phyloP scores from a whole-genome alignment of 2,329 filamentous ascomycete genomes.

The Sarocladiaceae sp. region DNA sequence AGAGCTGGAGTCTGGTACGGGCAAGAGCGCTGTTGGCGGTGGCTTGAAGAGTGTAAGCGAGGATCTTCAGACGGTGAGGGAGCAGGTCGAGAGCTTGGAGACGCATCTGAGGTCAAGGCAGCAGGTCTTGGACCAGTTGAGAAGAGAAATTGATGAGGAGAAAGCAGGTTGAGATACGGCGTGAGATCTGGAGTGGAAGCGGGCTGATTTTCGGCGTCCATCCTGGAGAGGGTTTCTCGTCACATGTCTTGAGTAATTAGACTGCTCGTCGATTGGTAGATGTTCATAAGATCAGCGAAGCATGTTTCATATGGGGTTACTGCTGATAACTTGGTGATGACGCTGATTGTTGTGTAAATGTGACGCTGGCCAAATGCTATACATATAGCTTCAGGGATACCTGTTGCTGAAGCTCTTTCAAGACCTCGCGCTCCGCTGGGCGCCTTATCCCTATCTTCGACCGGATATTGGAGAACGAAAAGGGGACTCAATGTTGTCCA shows the following conservation, averaged over 20 bases:
- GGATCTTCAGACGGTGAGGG: constrained; percentile 84
- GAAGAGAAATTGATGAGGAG: constrained; percentile 82
- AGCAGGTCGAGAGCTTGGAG: constrained; percentile 91
- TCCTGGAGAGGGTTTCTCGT: too few species aligned
- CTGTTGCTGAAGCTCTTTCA: too few species aligned
- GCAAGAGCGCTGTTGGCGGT: constrained; percentile 64
- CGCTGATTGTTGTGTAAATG: background rate
- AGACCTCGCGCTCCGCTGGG: too few species aligned
- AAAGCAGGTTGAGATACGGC: constrained; percentile 50
- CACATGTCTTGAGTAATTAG: background rate
- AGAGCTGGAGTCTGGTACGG: constrained; percentile 69
- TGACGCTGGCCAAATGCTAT: too few species aligned
- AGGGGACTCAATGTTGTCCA: too few species aligned
- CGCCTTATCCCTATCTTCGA: too few species aligned
- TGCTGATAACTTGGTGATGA: background rate
- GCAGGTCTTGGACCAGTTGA: constrained; percentile 70
- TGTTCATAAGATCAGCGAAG: constrained; percentile 2
- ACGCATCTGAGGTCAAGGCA: constrained; percentile 73
- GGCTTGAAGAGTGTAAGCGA: constrained; percentile 77
- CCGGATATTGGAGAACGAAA: too few species aligned
- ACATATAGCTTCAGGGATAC: too few species aligned
- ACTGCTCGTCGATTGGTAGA: background rate
- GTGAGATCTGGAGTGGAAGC: too few species aligned
- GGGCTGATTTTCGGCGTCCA: too few species aligned
- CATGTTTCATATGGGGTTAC: background rate